These are phyloP conservation scores for Pulveroboletus sp. DNA, from an alignment of 768 basidiomycete species.

Conservation along the genomic window DNA sequence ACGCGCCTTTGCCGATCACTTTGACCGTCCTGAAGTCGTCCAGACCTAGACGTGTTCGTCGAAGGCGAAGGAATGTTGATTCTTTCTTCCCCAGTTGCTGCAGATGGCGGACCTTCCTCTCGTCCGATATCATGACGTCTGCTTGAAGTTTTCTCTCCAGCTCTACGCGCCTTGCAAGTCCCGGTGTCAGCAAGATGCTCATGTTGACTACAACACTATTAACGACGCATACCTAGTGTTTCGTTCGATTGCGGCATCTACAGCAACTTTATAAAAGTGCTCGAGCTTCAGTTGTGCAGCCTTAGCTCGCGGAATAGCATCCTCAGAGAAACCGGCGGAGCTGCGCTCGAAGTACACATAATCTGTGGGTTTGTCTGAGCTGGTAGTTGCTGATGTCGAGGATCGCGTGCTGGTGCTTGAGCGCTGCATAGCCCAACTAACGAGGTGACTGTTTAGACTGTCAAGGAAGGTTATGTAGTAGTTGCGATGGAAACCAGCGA, in stretches of 20 bases:
- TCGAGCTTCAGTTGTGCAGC: constrained; percentile 93
- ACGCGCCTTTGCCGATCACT: constrained; percentile 98
- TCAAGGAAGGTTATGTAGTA: neutral
- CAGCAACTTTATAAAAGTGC: constrained; percentile 94
- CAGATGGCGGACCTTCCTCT: constrained; percentile 81
- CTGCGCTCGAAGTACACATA: constrained; percentile 92
- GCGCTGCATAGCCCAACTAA: constrained; percentile 24
- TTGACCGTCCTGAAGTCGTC: constrained; percentile 96
- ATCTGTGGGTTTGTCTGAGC: constrained; percentile 47
- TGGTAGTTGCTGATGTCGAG: constrained; percentile 19
- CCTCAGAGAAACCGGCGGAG: constrained; percentile 69
- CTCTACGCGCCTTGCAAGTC: constrained; percentile 66
- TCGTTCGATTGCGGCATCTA: constrained; percentile 91
- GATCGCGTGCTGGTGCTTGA: constrained; percentile 28
- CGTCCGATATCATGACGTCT: constrained; percentile 69
- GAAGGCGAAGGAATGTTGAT: constrained; percentile 80
- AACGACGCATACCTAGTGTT: constrained; percentile 66
- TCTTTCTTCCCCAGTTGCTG: constrained; percentile 83
- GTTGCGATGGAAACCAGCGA: constrained; percentile 14
- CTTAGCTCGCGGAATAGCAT: constrained; percentile 79
- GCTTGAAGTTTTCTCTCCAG: constrained; percentile 74
- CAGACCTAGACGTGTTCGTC: constrained; percentile 84
- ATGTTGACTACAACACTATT: neutral
- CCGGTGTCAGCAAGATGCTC: neutral
- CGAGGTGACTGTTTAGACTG: neutral